A percentile compares a stretch with the other conserved stretches of the same genome.
Conservation (phyloP, 2,329 filamentous ascomycete species). For the Beauveria pseudobassiana region DNA sequence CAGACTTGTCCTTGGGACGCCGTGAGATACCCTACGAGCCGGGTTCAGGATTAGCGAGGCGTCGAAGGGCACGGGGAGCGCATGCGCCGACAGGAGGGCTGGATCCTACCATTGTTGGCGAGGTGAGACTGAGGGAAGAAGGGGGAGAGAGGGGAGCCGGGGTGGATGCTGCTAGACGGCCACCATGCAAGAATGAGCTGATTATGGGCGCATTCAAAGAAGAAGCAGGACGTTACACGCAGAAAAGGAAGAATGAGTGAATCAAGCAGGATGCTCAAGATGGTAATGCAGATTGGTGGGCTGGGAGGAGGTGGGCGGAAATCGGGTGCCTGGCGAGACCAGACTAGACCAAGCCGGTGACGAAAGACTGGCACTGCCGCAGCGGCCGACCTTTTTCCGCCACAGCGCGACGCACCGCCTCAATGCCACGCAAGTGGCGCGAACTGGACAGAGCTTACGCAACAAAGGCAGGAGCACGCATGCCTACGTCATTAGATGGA, state of each 20-base stretch:
- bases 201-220: background rate
- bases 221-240: background rate
- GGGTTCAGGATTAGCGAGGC: background rate
- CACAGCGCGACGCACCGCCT: constrained; percentile 10
- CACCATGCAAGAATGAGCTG: constrained; percentile 2
- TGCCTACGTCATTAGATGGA: background rate
- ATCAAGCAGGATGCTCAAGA: background rate
- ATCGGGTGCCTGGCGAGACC: constrained; percentile 9
- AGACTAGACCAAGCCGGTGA: constrained; percentile 1
- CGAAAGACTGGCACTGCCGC: constrained; percentile 2
- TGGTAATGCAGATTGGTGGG: constrained; percentile 7
- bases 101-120: constrained; percentile 10
- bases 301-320: constrained; percentile 4
- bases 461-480: background rate
- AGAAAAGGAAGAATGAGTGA: background rate
- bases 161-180: background rate
- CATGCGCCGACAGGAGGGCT: background rate
- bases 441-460: constrained; percentile 4
- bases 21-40: constrained; percentile 29
- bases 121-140: constrained; percentile 5
- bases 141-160: background rate
- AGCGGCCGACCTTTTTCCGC: constrained; percentile 10
- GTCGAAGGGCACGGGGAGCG: background rate
- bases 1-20: constrained; percentile 34
- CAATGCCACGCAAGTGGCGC: constrained; percentile 12